Base-by-base conservation (phyloP, 108 stramenopile genomes). In the Cyclostephanos invisitatus region DNA sequence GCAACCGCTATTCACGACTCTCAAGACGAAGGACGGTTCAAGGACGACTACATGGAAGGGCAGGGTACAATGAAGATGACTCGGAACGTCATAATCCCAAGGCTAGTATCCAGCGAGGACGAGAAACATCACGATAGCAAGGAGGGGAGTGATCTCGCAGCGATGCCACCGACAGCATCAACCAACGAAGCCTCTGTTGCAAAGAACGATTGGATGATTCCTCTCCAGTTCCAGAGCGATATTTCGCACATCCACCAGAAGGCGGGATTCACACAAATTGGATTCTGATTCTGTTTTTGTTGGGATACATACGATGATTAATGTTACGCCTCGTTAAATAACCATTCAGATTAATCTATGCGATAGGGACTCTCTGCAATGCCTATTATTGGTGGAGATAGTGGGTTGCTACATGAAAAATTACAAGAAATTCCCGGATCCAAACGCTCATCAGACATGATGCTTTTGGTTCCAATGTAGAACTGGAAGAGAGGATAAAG, bases 61-160 rank as follows among this genome's bases (percentile, higher is more conserved):
- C 92, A 93, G 73, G 96, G 96, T 17, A 95, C 96, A 12, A 83
- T 96, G 83, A 91, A 89, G 72, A 89, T 96, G 84, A 75, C 78
- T 24, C 73, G 74, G 9, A 77, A 83, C 59, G 86, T 85, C 10
- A 78, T 86, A 25, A 87, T 92, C 57, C 89, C 89, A 5, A 66
- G 57, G 21, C 48, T 74, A 14, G 50, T 71, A 7, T 21, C 37
- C 7, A 56, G 69, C 24, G 81, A 76, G 12, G 74, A 46, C 6
- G 60, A 61, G 2, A 56, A 56, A 17, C 70, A 61, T 5, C 3
- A 40, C 37, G 60, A 20, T 38, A 51, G 15, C 38, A 60, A 50
- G 12, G 68, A 73, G 18, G 82, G 66, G 32, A 32, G 32, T 32
- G 32, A 32, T 32, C 32, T 4, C 2, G 32, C 3, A 32, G 32